These are phyloP conservation scores for Pleurotus eryngii DNA, from an alignment of 768 basidiomycete genomes.

Conservation along the genomic window DNA sequence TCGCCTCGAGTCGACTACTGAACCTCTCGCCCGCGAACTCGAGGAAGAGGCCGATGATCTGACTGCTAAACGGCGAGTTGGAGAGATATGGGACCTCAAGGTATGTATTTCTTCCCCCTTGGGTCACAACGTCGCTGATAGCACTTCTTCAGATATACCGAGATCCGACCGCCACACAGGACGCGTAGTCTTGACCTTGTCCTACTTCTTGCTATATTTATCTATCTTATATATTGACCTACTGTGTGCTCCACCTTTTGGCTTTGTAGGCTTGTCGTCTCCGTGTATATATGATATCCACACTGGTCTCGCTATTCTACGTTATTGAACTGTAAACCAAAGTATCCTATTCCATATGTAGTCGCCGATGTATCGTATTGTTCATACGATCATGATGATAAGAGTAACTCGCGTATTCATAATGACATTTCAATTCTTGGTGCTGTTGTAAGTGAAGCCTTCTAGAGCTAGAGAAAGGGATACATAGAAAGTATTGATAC, in stretches of 20 bases:
- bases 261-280: background rate
- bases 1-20: slow-evolving; percentile 57
- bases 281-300: too few relatives aligned
- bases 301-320: background rate
- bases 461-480: too few relatives aligned
- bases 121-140: background rate
- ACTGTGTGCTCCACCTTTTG: background rate
- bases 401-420: too few relatives aligned
- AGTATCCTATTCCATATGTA: too few relatives aligned
- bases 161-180: slow-evolving; percentile 40
- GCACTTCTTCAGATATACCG: slow-evolving; percentile 40
- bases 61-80: slow-evolving; percentile 41
- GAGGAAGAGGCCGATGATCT: slow-evolving; percentile 30
- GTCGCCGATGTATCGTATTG: too few relatives aligned
- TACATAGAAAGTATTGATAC: background rate
- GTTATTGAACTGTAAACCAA: background rate
- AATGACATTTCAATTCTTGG: too few relatives aligned
- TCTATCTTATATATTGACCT: background rate
- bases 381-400: too few relatives aligned
- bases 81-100: slow-evolving; percentile 75
- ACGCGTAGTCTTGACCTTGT: slow-evolving; percentile 20
- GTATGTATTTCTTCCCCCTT: slow-evolving; percentile 25
- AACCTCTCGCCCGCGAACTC: slow-evolving; percentile 33
- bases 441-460: too few relatives aligned
- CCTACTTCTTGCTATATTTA: background rate